phyloP scores from a whole-genome alignment of 257 asterid species.

The Solanum stenotomum region DNA sequence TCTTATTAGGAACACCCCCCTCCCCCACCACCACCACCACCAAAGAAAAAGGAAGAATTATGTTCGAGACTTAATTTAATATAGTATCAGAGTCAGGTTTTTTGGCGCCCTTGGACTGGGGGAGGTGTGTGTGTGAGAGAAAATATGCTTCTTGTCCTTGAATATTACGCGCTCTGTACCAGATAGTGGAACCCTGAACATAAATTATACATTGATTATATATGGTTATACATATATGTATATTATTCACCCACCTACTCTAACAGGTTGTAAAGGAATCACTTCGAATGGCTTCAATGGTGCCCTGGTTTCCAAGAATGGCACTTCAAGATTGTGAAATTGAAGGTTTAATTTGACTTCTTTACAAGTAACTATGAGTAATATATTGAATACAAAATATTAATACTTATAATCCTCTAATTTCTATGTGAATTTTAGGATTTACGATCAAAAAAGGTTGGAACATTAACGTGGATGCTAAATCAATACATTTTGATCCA shows the following conservation, averaged over 20 bases:
- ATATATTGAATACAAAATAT: not conserved
- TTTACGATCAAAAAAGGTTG: not conserved
- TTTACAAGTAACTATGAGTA: not conserved
- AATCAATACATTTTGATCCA: constrained; percentile 4
- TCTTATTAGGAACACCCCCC: no score
- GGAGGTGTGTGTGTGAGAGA: not conserved
- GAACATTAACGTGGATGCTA: constrained; percentile 1
- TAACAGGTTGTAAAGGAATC: not conserved
- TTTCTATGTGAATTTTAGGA: not conserved
- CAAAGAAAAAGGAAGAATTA: not conserved
- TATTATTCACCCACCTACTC: not conserved
- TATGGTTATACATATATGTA: not conserved
- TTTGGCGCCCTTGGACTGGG: not conserved
- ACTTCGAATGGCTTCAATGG: not conserved
- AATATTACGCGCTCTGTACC: no score
- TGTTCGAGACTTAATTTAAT: no score
- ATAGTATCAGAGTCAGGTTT: no score
- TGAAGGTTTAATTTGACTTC: not conserved
- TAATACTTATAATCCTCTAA: not conserved
- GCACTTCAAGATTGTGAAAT: not conserved
- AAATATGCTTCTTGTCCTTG: not conserved
- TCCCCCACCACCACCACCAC: not conserved
- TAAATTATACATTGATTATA: not conserved
- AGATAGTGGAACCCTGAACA: not conserved
- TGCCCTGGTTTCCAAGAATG: constrained; percentile 1